phyloP scores from a whole-genome alignment of 2,329 filamentous ascomycete species.

The Cercospora zeae-maydis region DNA sequence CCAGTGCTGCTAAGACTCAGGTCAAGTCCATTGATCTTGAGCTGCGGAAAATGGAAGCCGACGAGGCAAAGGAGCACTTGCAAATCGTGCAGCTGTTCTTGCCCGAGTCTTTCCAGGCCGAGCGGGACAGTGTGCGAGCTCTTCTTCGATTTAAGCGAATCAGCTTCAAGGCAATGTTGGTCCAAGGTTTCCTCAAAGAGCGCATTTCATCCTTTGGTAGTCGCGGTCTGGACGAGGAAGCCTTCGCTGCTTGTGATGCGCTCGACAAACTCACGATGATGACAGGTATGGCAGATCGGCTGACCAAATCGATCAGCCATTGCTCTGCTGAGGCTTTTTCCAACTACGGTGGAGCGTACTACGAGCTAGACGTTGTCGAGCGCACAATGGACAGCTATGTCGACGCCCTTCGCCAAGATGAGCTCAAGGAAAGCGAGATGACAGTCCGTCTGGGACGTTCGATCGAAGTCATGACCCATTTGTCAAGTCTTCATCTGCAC shows the following conservation, averaged over 20 bases:
- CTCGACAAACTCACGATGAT: slow-evolving; percentile 85
- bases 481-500: slow-evolving; percentile 75
- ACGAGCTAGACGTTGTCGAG: slow-evolving; percentile 89
- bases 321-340: slow-evolving; percentile 76
- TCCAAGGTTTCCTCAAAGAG: slow-evolving; percentile 76
- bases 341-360: slow-evolving; percentile 72
- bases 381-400: slow-evolving; percentile 84
- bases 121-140: slow-evolving; percentile 82
- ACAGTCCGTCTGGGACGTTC: slow-evolving; percentile 75
- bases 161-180: slow-evolving; percentile 78
- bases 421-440: slow-evolving; percentile 79
- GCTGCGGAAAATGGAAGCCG: slow-evolving; percentile 77
- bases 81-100: slow-evolving; percentile 85
- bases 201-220: slow-evolving; percentile 65
- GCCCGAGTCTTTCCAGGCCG: slow-evolving; percentile 74
- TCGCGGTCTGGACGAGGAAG: slow-evolving; percentile 70
- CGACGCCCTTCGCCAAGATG: slow-evolving; percentile 75
- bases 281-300: slow-evolving; percentile 75
- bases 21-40: slow-evolving; percentile 93
- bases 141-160: slow-evolving; percentile 84
- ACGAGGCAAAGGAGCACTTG: slow-evolving; percentile 84
- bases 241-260: slow-evolving; percentile 75
- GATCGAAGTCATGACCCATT: slow-evolving; percentile 80
- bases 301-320: slow-evolving; percentile 73
- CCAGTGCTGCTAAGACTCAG: slow-evolving; percentile 85